Percentiles rank a stretch among this genome's conserved stretches.
Evolutionary conservation across 768 basidiomycete genomes (phyloP).

Genomic region (Suillus sp.): DNA sequence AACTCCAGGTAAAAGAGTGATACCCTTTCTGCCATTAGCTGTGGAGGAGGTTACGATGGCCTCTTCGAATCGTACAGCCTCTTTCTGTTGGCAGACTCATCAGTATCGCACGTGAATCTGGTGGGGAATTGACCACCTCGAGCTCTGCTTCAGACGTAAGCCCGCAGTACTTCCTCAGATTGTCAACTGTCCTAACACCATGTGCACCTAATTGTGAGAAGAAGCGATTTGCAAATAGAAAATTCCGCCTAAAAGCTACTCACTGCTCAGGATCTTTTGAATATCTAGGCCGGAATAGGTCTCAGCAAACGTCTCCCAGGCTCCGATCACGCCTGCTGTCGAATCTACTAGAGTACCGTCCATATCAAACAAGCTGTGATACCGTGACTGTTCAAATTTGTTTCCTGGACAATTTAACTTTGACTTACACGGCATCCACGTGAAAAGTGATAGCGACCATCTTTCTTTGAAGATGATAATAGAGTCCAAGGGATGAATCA

Average conservation of each 20-base stretch:
- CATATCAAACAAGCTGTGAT: slow-evolving; percentile 73
- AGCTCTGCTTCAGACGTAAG: slow-evolving; percentile 68
- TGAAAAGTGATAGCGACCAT: slow-evolving; percentile 39
- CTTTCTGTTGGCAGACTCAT: slow-evolving; percentile 44
- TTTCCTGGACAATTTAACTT: background rate
- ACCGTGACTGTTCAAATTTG: background rate
- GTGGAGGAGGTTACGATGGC: slow-evolving; percentile 70
- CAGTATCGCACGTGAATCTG: slow-evolving; percentile 4
- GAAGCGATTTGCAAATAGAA: background rate
- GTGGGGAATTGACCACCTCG: slow-evolving; percentile 46
- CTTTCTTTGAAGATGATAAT: slow-evolving; percentile 4
- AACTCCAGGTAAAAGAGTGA: slow-evolving; percentile 77
- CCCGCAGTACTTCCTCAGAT: slow-evolving; percentile 70
- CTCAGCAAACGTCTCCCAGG: slow-evolving; percentile 77
- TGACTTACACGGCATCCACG: slow-evolving; percentile 43
- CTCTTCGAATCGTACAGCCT: slow-evolving; percentile 77
- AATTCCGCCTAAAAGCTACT: slow-evolving; percentile 26
- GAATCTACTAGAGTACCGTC: slow-evolving; percentile 84
- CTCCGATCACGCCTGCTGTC: slow-evolving; percentile 77
- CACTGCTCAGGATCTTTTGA: slow-evolving; percentile 62
- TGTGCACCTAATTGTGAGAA: slow-evolving; percentile 56
- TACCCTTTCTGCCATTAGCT: slow-evolving; percentile 56
- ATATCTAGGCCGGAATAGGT: slow-evolving; percentile 70
- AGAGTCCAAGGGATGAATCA: slow-evolving; percentile 25
- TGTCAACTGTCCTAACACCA: slow-evolving; percentile 84